Base-by-base conservation (phyloP, 164 flowering plant genomes). In the Euptelea pleiosperma region DNA sequence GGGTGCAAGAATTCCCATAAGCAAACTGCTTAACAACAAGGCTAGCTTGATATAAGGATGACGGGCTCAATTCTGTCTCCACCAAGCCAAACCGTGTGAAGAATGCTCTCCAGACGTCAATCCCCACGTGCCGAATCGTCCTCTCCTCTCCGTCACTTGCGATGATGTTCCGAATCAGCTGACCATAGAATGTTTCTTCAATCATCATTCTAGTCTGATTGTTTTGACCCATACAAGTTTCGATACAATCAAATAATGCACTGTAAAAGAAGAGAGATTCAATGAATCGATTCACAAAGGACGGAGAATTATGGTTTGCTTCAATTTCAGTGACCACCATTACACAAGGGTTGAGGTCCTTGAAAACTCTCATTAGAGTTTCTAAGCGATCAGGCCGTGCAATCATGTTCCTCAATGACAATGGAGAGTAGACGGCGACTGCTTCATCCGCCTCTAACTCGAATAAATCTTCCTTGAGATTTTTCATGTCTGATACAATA, bases 221-320 rank as follows among this genome's bases (percentile, higher is more conserved):
- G 25, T 69, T 66, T 15, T 42, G 58, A 15, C 60, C 61, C 82
- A 82, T 64, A n/a, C 58, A 75, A n/a, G 68, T 40, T 4, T 57
- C 82, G 1, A 80, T 37, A 63, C 75, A 75, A 44, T 83, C 82
- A 33, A 82, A 82, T 30, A 28, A 70, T 8, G 80, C 75, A 45
- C 84, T 71, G 53, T 48, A 75, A 71, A 18, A 83, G 73, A 82
- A 83, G 15, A 83, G 70, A 2, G 68, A 66, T 58, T 86, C 83
- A 8, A 66, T 69, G 64, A 86, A 83, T 2, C 84, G 75, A 47
- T 63, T 59, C 35, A 69, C 67, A 42, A 82, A 83, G 1, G 45
- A 51, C 2, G 76, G 71, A 6, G 82, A 77, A 26, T 80, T 82
- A 39, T 63, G 78, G 68, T 79, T 82, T 26, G 69, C 78, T 39